Conservation (phyloP, 495 filamentous ascomycete species). For the Haplographium delicatum region DNA sequence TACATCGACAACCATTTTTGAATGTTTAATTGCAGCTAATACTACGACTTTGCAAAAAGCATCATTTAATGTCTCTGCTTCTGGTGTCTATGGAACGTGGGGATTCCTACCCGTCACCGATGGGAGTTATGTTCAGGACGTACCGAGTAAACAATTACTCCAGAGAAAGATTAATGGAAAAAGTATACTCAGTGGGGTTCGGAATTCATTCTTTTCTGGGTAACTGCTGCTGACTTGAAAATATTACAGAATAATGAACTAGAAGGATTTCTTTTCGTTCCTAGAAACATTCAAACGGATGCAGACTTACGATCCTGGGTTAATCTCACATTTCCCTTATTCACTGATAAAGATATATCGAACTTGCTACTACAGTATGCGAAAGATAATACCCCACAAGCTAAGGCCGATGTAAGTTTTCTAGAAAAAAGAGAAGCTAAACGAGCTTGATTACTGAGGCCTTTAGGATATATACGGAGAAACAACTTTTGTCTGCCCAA, state of each 20-base stretch:
- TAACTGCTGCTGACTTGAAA: background rate
- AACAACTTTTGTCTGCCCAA: conserved; percentile 54
- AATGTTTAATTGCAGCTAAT: conserved; percentile 46
- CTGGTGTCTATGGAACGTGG: conserved; percentile 39
- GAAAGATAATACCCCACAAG: too few species aligned
- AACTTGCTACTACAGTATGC: conserved; percentile 37
- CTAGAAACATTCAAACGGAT: background rate
- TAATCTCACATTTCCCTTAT: background rate
- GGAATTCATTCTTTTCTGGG: background rate
- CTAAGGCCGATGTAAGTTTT: conserved; percentile 2
- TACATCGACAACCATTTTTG: conserved; percentile 45
- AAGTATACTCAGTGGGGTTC: conserved; percentile 42
- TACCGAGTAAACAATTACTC: conserved; percentile 45
- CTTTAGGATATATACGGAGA: conserved; percentile 44
- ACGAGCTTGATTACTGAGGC: background rate
- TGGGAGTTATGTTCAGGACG: conserved; percentile 46
- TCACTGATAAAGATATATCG: conserved; percentile 36
- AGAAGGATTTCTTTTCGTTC: conserved; percentile 1
- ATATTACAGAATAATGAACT: background rate
- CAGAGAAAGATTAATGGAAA: conserved; percentile 46
- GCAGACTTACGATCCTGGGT: background rate
- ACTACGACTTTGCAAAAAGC: conserved; percentile 50
- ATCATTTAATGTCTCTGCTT: conserved; percentile 40
- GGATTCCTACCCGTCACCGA: conserved; percentile 60
- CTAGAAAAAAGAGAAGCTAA: background rate